Evolutionary conservation across 2,329 filamentous ascomycete genomes (phyloP).

Genomic region (Neopestalotiopsis sp.): DNA sequence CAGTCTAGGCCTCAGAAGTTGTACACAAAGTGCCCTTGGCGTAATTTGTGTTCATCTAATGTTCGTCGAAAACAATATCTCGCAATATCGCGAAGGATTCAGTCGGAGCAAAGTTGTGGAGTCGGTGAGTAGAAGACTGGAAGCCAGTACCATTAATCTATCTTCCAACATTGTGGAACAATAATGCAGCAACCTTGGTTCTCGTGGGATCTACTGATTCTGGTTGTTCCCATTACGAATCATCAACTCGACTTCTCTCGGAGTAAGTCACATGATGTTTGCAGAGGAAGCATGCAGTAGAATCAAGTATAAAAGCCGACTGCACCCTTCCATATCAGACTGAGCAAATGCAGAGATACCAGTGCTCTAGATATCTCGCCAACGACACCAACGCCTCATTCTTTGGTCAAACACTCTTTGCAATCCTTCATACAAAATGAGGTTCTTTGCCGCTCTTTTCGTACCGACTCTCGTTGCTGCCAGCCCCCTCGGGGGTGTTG

Average conservation of each 20-base stretch:
- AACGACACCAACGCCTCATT: too few species aligned
- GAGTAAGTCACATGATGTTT: slow-evolving; percentile 6
- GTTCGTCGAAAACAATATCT: slow-evolving; percentile 41
- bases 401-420: not conserved
- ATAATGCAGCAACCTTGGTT: slow-evolving; percentile 28
- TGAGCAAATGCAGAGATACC: slow-evolving; percentile 7
- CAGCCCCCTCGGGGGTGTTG: slow-evolving; percentile 35
- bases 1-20: slow-evolving; percentile 20
- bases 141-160: slow-evolving; percentile 1
- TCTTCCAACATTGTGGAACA: not conserved
- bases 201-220: slow-evolving; percentile 12
- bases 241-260: slow-evolving; percentile 25
- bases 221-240: not conserved
- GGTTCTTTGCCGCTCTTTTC: slow-evolving; percentile 36
- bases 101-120: not conserved
- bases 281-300: not conserved
- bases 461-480: slow-evolving; percentile 43
- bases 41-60: slow-evolving; percentile 52
- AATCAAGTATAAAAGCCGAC: not conserved
- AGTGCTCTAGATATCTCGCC: not conserved
- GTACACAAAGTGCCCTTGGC: slow-evolving; percentile 34
- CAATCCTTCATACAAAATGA: slow-evolving; percentile 39
- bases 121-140: not conserved
- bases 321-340: not conserved
- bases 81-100: slow-evolving; percentile 43